phyloP scores from a whole-genome alignment of 2,329 filamentous ascomycete genomes.

The Pseudopithomyces chartarum region DNA sequence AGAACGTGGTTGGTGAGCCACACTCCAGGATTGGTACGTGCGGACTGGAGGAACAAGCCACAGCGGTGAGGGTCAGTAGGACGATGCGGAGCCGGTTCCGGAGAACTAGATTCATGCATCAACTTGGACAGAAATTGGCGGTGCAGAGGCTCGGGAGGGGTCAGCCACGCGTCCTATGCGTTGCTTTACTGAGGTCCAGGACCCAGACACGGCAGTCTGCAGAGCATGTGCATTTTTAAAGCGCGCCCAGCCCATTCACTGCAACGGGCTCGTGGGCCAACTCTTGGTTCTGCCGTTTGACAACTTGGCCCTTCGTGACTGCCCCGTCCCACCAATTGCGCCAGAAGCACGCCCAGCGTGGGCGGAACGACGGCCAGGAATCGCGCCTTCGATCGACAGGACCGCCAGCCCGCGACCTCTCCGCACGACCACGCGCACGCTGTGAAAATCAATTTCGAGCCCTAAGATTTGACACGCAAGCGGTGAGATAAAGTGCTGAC shows the following conservation, averaged over 20 bases:
- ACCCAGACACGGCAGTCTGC: neutral
- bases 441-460: neutral
- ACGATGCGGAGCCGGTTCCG: neutral
- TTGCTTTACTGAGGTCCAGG: neutral
- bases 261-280: neutral
- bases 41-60: neutral
- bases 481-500: neutral
- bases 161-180: neutral
- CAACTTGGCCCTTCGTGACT: neutral
- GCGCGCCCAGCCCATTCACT: neutral
- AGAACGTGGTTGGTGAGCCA: slow-evolving; percentile 1
- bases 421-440: neutral
- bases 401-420: neutral
- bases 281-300: neutral
- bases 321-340: neutral
- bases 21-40: neutral
- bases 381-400: neutral
- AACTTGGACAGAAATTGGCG: neutral
- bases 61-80: neutral
- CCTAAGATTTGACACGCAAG: neutral
- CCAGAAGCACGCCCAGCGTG: slow-evolving; percentile 1
- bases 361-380: neutral
- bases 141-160: neutral
- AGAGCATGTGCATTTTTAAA: neutral
- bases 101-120: neutral